A percentile compares a stretch with the other conserved stretches of the same genome.
Evolutionary conservation across 495 filamentous ascomycete species (phyloP).

Genomic region (Penicillium nucicola): DNA sequence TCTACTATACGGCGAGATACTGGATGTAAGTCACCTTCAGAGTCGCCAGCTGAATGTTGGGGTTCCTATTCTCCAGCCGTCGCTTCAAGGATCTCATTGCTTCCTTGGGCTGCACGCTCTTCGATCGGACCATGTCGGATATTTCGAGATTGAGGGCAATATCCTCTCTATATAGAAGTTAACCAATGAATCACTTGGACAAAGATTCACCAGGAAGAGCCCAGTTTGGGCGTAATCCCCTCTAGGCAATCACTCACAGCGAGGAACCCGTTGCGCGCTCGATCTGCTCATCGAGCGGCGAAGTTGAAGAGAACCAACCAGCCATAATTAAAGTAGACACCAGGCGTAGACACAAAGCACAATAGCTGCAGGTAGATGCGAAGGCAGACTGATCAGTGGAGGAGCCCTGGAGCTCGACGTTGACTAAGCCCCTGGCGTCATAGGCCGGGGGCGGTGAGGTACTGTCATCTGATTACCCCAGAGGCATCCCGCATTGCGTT

Average conservation of each 20-base stretch:
- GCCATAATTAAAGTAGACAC: conserved; percentile 60
- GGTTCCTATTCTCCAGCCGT: conserved; percentile 92
- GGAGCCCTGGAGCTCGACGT: conserved; percentile 12
- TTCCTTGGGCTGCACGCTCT: conserved; percentile 93
- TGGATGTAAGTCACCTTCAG: conserved; percentile 62
- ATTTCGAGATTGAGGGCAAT: conserved; percentile 97
- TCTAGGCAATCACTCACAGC: conserved; percentile 55
- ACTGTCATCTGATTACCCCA: conserved; percentile 24
- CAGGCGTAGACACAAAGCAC: neutral
- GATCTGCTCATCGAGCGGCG: conserved; percentile 91
- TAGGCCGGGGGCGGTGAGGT: conserved; percentile 32
- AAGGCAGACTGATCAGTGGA: conserved; percentile 4
- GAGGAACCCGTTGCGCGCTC: conserved; percentile 92
- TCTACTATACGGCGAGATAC: neutral
- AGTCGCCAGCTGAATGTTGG: conserved; percentile 90
- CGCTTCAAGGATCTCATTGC: conserved; percentile 94
- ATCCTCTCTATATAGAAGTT: conserved; percentile 66
- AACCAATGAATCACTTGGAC: neutral
- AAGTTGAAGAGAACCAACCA: conserved; percentile 86
- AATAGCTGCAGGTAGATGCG: neutral
- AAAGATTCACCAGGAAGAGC: neutral
- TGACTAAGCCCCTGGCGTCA: conserved; percentile 33
- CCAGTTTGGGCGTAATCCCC: conserved; percentile 1
- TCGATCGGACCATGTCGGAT: conserved; percentile 92
- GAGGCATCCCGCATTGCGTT: conserved; percentile 17